Conservation (phyloP, 2,329 filamentous ascomycete species). For the Colletotrichum eleusines region DNA sequence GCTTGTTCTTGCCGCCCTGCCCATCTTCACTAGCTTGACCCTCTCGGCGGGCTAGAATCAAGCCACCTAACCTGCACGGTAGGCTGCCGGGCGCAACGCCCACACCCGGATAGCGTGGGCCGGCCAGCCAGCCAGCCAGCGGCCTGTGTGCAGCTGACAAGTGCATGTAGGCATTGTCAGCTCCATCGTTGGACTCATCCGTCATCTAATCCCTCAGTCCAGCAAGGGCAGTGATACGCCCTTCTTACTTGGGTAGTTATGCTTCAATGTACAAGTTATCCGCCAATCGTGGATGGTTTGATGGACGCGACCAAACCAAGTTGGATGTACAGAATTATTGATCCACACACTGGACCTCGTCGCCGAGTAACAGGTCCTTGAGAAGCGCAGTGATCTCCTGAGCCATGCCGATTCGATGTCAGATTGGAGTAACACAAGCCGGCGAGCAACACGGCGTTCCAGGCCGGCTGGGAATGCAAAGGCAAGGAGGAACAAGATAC, state of each 20-base stretch:
- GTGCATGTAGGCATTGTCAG: conserved; percentile 19
- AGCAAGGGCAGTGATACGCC: background rate
- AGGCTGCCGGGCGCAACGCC: background rate
- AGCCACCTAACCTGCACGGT: background rate
- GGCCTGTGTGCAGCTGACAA: conserved; percentile 16
- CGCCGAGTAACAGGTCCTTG: background rate
- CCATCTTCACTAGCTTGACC: background rate
- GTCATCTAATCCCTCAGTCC: background rate
- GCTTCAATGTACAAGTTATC: background rate
- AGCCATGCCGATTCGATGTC: background rate
- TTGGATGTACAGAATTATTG: too few relatives aligned
- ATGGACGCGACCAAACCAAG: too few relatives aligned
- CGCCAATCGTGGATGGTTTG: background rate
- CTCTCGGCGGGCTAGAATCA: background rate
- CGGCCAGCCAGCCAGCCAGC: background rate
- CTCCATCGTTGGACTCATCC: background rate
- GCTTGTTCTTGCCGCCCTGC: background rate
- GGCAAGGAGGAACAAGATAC: background rate
- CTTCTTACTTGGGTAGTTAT: background rate
- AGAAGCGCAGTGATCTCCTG: background rate
- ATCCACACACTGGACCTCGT: background rate
- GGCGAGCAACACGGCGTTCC: background rate
- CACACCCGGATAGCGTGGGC: background rate
- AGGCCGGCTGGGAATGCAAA: background rate
- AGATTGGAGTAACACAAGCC: background rate